These are phyloP conservation scores for Selaginella tamariscina DNA, from an alignment of 75 land plant genomes.

Conservation along the genomic window DNA sequence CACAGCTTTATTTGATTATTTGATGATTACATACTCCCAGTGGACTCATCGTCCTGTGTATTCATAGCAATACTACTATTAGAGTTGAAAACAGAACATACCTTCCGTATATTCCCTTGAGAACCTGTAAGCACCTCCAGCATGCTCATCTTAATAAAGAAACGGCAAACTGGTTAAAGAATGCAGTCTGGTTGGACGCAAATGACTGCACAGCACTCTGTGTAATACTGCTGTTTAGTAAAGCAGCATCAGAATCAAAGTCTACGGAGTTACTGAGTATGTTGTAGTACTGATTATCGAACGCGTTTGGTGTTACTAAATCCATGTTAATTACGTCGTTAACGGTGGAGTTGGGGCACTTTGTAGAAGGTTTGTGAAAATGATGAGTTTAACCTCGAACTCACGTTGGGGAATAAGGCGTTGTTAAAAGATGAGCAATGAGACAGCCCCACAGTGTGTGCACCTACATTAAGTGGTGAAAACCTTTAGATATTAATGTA, in stretches of 20 bases:
- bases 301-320: not conserved
- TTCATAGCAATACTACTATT: not conserved
- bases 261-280: not conserved
- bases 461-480: not conserved
- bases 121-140: conserved; percentile 13
- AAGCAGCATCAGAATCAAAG: not conserved
- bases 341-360: not conserved
- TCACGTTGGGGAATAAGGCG: not conserved
- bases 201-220: not conserved
- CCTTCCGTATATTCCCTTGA: conserved; percentile 6
- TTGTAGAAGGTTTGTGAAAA: not conserved
- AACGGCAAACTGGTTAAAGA: conserved; percentile 16
- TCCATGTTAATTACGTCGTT: conserved; percentile 1
- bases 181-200: conserved; percentile 2
- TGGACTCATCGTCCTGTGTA: too few species aligned
- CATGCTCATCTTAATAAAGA: conserved; percentile 15
- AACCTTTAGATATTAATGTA: not conserved
- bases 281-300: conserved; percentile 7
- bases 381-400: not conserved
- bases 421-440: not conserved
- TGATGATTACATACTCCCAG: too few species aligned
- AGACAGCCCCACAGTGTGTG: not conserved
- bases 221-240: not conserved
- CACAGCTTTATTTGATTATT: too few species aligned
- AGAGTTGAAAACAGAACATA: conserved; percentile 11